Base-by-base conservation (phyloP, 805 yeast genomes). In the Ogataea methylovora region DNA sequence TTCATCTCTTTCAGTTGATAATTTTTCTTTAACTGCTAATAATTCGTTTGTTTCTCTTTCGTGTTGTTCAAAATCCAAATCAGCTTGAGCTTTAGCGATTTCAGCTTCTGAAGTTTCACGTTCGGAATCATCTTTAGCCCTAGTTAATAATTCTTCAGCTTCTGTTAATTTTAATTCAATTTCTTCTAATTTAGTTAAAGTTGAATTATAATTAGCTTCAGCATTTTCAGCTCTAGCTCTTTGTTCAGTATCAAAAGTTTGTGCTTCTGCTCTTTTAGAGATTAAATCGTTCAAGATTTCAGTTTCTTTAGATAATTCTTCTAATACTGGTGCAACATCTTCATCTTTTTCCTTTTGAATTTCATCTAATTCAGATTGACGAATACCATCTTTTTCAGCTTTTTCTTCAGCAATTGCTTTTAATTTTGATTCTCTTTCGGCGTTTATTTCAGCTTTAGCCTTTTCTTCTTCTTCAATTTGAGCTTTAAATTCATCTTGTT, bases 291-390 rank as follows among this genome's bases (percentile, higher is more conserved):
- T 57, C 49, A 77, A 63, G 41, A 69, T 67, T 18, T 58, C 60
- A 24, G 65, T 63, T 56, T 77, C 83, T 21, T 46, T 46, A 40
- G 62, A 65, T 46, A 74, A 61, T 45, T 71, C 77, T 24, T 65
- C 75, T 45, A 74, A 61, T 15, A 68, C 54, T 31, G 84, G 84
- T 32, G 70, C 67, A 43, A 76, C 52, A 32, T 66, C 67, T 37
- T 61, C 73, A 45, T 74, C 79, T 44, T 67, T 66, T 45, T 70
- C 79, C 11, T 61, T 58, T 49, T 75, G 74, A 54, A 73, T 52
- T 15, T 43, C 54, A 29, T 59, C 67, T 41, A 72, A 56, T 45
- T 71, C 78, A 11, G 52, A 54, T 41, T 63, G 60, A 47, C 79
- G 65, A 29, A 53, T 67, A n/a, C 49, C 52, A 42, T 66, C 67